A percentile compares a stretch with the other conserved stretches of the same genome.
These are phyloP conservation scores for Colletotrichum lindemuthianum DNA, from an alignment of 2,329 filamentous ascomycete species.

Conservation along the genomic window DNA sequence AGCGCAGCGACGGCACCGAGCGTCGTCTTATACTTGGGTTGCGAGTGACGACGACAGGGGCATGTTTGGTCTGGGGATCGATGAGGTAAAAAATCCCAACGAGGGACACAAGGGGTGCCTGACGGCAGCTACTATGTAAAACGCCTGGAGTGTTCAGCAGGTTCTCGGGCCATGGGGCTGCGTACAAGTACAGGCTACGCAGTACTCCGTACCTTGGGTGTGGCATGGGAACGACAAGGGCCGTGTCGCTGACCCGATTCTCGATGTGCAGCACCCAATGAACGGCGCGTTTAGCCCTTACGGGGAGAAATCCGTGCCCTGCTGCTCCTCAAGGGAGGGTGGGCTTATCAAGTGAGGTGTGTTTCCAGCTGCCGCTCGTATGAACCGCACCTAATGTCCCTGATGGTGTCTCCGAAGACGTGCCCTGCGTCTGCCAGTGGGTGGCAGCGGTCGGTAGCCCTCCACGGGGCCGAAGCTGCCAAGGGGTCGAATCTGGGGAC, in stretches of 20 bases:
- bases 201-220: background rate
- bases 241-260: slow-evolving; percentile 30
- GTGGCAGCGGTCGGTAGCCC: slow-evolving; percentile 1
- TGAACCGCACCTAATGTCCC: background rate
- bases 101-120: slow-evolving; percentile 32
- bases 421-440: background rate
- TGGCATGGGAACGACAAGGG: slow-evolving; percentile 16
- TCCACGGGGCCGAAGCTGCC: slow-evolving; percentile 27
- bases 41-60: slow-evolving; percentile 24
- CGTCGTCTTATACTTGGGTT: slow-evolving; percentile 32
- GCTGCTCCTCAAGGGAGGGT: slow-evolving; percentile 19
- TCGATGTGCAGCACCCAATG: slow-evolving; percentile 30
- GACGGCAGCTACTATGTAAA: slow-evolving; percentile 36
- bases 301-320: slow-evolving; percentile 35
- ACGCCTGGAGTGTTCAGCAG: slow-evolving; percentile 31
- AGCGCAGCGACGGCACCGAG: slow-evolving; percentile 17
- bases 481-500: slow-evolving; percentile 30
- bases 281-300: background rate
- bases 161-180: slow-evolving; percentile 23
- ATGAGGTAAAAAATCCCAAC: slow-evolving; percentile 35
- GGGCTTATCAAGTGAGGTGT: slow-evolving; percentile 23
- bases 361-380: slow-evolving; percentile 4
- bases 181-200: no score
- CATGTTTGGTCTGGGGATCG: slow-evolving; percentile 16
- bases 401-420: slow-evolving; percentile 11